These are phyloP conservation scores for Aspergillus incahuasiensis DNA, from an alignment of 495 filamentous ascomycete genomes.

Conservation along the genomic window DNA sequence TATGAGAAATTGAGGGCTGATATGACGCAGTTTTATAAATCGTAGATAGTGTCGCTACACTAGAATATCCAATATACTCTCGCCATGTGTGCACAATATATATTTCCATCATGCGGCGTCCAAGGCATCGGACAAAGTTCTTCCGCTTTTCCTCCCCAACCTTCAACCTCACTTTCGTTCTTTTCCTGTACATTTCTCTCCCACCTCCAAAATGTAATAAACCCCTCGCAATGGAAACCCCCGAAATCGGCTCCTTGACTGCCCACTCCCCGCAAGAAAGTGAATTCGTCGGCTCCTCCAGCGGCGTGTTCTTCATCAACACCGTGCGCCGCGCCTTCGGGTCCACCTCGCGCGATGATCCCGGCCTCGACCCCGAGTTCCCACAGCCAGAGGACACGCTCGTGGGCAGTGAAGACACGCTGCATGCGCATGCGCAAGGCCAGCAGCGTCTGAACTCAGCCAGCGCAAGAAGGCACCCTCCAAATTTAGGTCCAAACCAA, in stretches of 20 bases:
- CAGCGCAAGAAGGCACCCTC: too few relatives aligned
- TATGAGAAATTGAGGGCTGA: slow-evolving; percentile 27
- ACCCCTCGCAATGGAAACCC: slow-evolving; percentile 23
- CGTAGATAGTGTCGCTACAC: too few relatives aligned
- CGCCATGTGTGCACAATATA: background rate
- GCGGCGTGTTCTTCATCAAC: slow-evolving; percentile 42
- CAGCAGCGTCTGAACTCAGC: too few relatives aligned
- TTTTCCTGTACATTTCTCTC: background rate
- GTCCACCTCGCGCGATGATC: slow-evolving; percentile 19
- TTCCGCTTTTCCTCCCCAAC: background rate
- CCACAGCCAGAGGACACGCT: slow-evolving; percentile 37
- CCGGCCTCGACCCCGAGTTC: too few relatives aligned
- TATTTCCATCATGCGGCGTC: background rate
- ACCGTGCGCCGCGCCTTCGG: slow-evolving; percentile 40
- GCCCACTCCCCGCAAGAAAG: slow-evolving; percentile 41
- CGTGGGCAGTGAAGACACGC: slow-evolving; percentile 29
- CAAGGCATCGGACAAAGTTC: background rate
- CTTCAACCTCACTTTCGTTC: background rate
- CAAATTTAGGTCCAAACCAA: too few relatives aligned
- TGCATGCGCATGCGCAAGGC: slow-evolving; percentile 15
- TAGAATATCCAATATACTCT: background rate
- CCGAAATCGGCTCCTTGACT: slow-evolving; percentile 39
- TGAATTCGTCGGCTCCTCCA: slow-evolving; percentile 40
- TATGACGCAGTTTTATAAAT: slow-evolving; percentile 28
- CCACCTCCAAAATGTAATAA: background rate